Conservation (phyloP, 352 stramenopile genomes). For the Phytophthora multivora region DNA sequence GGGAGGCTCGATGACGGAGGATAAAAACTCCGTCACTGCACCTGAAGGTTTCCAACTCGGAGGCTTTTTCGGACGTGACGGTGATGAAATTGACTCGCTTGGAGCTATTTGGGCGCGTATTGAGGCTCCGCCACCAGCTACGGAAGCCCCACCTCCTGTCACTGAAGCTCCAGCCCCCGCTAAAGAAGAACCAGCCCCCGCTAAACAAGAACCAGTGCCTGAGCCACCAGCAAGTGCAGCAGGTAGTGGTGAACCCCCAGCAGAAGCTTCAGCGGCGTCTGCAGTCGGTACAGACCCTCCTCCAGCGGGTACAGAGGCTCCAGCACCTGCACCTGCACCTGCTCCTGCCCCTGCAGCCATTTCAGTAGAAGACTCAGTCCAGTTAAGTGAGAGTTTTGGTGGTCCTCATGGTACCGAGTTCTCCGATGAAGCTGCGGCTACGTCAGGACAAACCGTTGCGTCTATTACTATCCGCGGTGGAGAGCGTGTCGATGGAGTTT, state of each 20-base stretch:
- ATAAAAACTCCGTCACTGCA: slow-evolving; percentile 13
- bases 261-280: neutral
- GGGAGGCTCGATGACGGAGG: neutral
- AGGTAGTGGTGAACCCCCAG: neutral
- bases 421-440: slow-evolving; percentile 1
- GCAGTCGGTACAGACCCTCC: no score
- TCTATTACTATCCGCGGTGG: neutral
- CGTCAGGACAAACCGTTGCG: slow-evolving; percentile 4
- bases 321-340: no score
- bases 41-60: slow-evolving; percentile 13
- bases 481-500: slow-evolving; percentile 2
- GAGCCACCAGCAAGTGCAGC: neutral
- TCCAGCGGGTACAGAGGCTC: neutral
- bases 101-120: slow-evolving; percentile 11
- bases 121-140: neutral
- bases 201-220: neutral
- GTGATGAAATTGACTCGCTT: slow-evolving; percentile 7
- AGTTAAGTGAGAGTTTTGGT: slow-evolving; percentile 3
- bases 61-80: slow-evolving; percentile 12
- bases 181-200: neutral
- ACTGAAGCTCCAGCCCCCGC: neutral
- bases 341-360: neutral
- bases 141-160: slow-evolving; percentile 2
- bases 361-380: neutral
- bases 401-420: slow-evolving; percentile 10